Evolutionary conservation across 192 early-diverging fungal genomes (phyloP), one percentile per base, ranked within the genome.

Genomic region (Umbelopsis sp.): DNA sequence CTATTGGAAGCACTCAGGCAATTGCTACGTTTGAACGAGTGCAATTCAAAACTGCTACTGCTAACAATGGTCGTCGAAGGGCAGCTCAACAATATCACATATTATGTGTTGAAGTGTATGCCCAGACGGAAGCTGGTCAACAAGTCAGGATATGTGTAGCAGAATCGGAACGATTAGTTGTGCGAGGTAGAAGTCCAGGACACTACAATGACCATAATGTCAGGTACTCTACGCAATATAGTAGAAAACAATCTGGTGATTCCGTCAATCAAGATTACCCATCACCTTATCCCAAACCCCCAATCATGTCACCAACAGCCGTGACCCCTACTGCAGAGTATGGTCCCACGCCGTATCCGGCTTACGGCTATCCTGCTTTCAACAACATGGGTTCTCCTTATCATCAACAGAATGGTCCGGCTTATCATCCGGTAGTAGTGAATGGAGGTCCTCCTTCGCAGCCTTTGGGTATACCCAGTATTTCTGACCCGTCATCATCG

Each of bases 41-140:
- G 16, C 96, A 97, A 82, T 97, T 97, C 86, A 97, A 97, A 74
- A 87, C 90, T 0, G 95, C 95, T 23, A 97, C 96, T 0, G 92
- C 92, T 35, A 97, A 97, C 78, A 97, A 95, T 72, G 92, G 93
- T 50, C 92, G 93, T 74, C 86, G 94, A 45, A 81, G 91, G 18
- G 92, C 91, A n/a, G 91, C 94, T 1, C 96, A 97, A 76, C 96
- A 97, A 77, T 96, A 93, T 78, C 93, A 94, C 73, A 77, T 87
- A 27, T 77, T 96, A 25, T 74, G 84, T 21, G 83, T 93, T 0
- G 88, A 92, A 50, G 77, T 97, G 23, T 88, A 80, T 74, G 94
- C 89, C 18, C 84, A 89, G 51, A 86, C 81, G 23, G 86, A 84
- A 5, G 80, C 84, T 33, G 87, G 85, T 22, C 64, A 68, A 23